Base-by-base conservation (phyloP, 208 protist genomes). In the Crithidia sp. region DNA sequence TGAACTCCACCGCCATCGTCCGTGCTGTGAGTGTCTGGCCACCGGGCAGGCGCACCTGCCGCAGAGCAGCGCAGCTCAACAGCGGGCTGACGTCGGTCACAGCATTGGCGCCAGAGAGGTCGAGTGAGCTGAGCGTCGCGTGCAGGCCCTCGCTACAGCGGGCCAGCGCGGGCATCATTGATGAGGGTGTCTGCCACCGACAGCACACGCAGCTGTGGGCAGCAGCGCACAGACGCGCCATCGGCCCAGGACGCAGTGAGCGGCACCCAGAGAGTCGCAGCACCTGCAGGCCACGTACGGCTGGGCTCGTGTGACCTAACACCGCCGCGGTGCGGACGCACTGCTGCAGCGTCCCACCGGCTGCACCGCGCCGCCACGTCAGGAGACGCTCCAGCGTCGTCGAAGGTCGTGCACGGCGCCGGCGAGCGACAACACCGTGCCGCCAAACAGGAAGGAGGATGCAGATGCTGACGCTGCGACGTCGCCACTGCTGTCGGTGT, bases 181-280 rank as follows among this genome's bases (percentile, higher is more conserved):
- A 67, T 28, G 7, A 57, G 28, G 14, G 62, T 67, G 13, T 67
- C 62, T 7, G 62, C 45, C 49, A 67, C 37, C 5, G 49, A 67
- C 10, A 66, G 39, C 4, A 45, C 37, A 37, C 62, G 37, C 49
- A 67, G 49, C 36, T 50, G 49, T 12, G 62, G 62, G 36, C 62
- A 67, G 62, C 49, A 28, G 6, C 17, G 62, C 45, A 67, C 49
- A 2, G 13, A 19, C 49, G 37, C 5, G 37, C 37, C 36, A 67
- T n/a, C 16, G 49, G 16, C 12, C 28, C 62, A 5, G 62, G 8
- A 2, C 37, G 45, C 2, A 67, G 62, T 4, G 17, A 44, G 45
- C 62, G 49, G 49, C 62, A 67, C 13, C 62, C 45, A 14, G 49
- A 67, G 62, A 67, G 49, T 36, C 49, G 49, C 13, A 67, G 49